These are phyloP conservation scores for Erodium moschatum DNA, from an alignment of 441 rosid species.

Conservation along the genomic window DNA sequence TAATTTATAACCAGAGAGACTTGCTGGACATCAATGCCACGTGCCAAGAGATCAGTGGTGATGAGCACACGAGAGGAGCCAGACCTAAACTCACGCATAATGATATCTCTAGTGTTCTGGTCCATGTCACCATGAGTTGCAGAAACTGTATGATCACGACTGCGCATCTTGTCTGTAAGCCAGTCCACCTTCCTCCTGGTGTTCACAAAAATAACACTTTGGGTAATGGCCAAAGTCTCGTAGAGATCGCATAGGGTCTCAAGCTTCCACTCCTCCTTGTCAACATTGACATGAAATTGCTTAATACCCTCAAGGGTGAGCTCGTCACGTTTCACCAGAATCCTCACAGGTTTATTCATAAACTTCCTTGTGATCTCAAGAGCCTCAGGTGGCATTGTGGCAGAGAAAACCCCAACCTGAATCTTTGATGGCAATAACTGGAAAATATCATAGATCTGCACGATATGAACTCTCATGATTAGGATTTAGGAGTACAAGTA, in stretches of 20 bases:
- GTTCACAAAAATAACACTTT: constrained; percentile 71
- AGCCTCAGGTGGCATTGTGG: constrained; percentile 80
- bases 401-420: constrained; percentile 72
- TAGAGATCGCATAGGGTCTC: constrained; percentile 79
- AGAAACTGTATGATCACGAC: constrained; percentile 70
- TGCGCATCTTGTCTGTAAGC: constrained; percentile 68
- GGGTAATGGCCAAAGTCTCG: constrained; percentile 70
- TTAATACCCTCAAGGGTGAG: constrained; percentile 35
- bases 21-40: constrained; percentile 79
- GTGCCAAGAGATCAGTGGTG: constrained; percentile 68
- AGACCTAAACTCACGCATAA: constrained; percentile 68
- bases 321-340: constrained; percentile 74
- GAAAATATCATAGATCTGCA: constrained; percentile 71
- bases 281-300: constrained; percentile 50
- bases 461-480: constrained; percentile 1
- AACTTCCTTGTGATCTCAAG: constrained; percentile 84
- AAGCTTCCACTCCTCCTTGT: constrained; percentile 81
- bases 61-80: constrained; percentile 74
- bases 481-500: neutral
- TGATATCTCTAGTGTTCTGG: constrained; percentile 71
- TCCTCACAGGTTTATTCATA: constrained; percentile 73
- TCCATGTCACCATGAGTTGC: constrained; percentile 26
- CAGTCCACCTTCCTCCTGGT: constrained; percentile 75
- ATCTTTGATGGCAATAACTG: constrained; percentile 61
- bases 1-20: constrained; percentile 69